Percentiles rank a stretch among this genome's conserved stretches.
Conservation (phyloP, 176 grass and related monocot species). For the Phoenix dactylifera region DNA sequence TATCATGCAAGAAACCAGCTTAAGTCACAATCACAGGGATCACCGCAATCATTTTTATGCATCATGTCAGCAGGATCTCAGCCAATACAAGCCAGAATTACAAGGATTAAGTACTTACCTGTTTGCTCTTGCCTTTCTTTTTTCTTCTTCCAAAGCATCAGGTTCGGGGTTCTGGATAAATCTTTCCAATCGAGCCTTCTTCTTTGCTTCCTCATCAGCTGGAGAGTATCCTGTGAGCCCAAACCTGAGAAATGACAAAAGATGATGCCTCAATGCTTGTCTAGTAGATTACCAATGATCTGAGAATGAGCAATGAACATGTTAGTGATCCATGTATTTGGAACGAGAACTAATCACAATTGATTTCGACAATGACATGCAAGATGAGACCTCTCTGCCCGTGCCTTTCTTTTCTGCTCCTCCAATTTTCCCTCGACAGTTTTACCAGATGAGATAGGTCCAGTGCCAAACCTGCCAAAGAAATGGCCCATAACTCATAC, state of each 20-base stretch:
- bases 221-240: conserved; percentile 27
- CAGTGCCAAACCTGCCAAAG: conserved; percentile 72
- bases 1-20: background rate
- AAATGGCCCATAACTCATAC: background rate
- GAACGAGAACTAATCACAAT: no score
- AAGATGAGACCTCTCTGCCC: conserved; percentile 79
- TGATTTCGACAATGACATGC: no score
- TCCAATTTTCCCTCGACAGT: conserved; percentile 34
- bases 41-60: no score
- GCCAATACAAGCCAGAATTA: no score
- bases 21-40: background rate
- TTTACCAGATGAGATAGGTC: conserved; percentile 5
- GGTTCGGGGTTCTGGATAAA: conserved; percentile 51
- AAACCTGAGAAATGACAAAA: conserved; percentile 49
- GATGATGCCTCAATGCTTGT: background rate
- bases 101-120: conserved; percentile 28
- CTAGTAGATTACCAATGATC: no score
- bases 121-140: conserved; percentile 70
- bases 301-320: no score
- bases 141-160: conserved; percentile 71
- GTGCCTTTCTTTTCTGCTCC: conserved; percentile 80
- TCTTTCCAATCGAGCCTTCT: conserved; percentile 79
- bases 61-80: no score
- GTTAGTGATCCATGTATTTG: no score
- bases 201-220: conserved; percentile 60